Conservation (phyloP, 2,329 filamentous ascomycete species). For the Scedosporium boydii region DNA sequence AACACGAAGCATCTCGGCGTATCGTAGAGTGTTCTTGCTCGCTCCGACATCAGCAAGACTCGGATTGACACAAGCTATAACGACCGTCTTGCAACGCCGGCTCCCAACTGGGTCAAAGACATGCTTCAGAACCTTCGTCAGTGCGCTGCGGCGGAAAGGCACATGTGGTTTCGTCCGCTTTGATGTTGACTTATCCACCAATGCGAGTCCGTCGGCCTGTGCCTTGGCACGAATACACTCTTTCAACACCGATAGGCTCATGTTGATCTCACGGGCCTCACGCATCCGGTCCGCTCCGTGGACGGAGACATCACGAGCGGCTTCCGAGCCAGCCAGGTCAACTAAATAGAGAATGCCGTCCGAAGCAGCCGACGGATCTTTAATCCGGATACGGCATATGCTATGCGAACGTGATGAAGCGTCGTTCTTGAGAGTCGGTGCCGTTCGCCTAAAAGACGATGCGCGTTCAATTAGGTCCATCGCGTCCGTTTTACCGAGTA, state of each 20-base stretch:
- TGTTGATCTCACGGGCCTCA: constrained; percentile 37
- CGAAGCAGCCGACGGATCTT: constrained; percentile 15
- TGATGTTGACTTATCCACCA: background rate
- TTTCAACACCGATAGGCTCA: constrained; percentile 38
- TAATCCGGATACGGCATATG: constrained; percentile 35
- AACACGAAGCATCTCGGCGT: constrained; percentile 36
- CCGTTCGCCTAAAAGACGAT: constrained; percentile 28
- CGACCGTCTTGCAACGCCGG: constrained; percentile 31
- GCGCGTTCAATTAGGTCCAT: constrained; percentile 25
- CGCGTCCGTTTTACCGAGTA: constrained; percentile 18
- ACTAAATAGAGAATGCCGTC: constrained; percentile 36
- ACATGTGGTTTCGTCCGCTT: constrained; percentile 26
- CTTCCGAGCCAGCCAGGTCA: constrained; percentile 39
- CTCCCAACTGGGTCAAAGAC: constrained; percentile 33
- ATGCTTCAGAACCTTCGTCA: constrained; percentile 39
- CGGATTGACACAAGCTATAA: constrained; percentile 38
- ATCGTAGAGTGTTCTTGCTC: constrained; percentile 38
- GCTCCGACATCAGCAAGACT: constrained; percentile 31
- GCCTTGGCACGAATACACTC: constrained; percentile 40
- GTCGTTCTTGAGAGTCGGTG: constrained; percentile 34
- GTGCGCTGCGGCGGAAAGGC: constrained; percentile 34
- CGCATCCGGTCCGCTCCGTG: constrained; percentile 34
- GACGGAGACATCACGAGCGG: constrained; percentile 28
- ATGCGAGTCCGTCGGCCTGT: constrained; percentile 18
- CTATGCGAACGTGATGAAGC: constrained; percentile 37